Evolutionary conservation across 2,329 filamentous ascomycete species (phyloP), one percentile per base, ranked within the genome.

Genomic region (Aspergillus quadrilineatus): DNA sequence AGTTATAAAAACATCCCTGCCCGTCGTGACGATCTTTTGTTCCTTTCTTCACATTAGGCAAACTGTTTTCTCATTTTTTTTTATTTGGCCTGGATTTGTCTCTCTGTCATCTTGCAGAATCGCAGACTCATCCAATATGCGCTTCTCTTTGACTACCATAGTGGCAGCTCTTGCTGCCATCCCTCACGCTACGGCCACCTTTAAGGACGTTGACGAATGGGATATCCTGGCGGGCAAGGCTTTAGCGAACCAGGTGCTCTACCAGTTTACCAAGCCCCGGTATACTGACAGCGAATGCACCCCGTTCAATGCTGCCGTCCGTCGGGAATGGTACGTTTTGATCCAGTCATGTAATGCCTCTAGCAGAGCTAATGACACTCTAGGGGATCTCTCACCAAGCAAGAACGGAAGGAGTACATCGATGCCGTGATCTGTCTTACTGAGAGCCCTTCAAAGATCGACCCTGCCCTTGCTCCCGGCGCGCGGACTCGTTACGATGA

Each of bases 401-500:
- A 22, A 1, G 56, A 58, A 29, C 56, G 56, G 15, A 55, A 55
- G 26, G 67, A 67, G 6, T 82, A 81, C 63, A 78, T 77, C 51
- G 65, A 71, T 6, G 78, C 80, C 3, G 74, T 79, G 47, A 68
- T 76, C 41, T 82, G 80, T 53, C 63, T 82, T 22, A 0, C 55
- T 22, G 14, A 36, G 12, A 53, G 43, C 17, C 58, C 58, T 15
- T 52, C 58, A 12, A 28, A 53, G 37, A 53, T 49, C 10, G 52
- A 56, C 36, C 51, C 67, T 0, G 61, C 65, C 0, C 65, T 70
- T 9, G 75, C 73, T 0, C 68, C 78, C 0, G 80, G 80, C 3
- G 78, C 75, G 3, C 72, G 69, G 53, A 75, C 71, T 59, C 79
- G 55, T 15, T 82, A 75, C 56, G 81, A 83, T 61, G 81, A 83